These are phyloP conservation scores for Lactifluus subvellereus DNA, from an alignment of 768 basidiomycete species.

Conservation along the genomic window DNA sequence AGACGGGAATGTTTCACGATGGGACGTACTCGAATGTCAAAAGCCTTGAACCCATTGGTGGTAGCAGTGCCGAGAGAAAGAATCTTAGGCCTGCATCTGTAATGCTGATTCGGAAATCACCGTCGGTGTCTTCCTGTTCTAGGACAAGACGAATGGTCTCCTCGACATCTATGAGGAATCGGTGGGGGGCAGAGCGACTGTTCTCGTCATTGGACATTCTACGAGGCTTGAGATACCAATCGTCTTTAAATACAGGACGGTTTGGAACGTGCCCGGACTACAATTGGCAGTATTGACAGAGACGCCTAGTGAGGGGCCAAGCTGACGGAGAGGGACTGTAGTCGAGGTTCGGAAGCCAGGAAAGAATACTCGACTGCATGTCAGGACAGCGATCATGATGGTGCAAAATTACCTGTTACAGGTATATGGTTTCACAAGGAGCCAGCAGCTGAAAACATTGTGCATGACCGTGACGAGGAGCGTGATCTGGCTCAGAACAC, in stretches of 20 bases:
- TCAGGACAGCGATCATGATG: too few relatives aligned
- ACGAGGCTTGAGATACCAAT: slow-evolving; percentile 64
- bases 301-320: too few relatives aligned
- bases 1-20: neutral
- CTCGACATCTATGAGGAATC: slow-evolving; percentile 94
- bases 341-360: too few relatives aligned
- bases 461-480: too few relatives aligned
- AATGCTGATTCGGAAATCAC: slow-evolving; percentile 90
- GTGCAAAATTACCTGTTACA: too few relatives aligned
- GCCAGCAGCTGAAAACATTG: too few relatives aligned
- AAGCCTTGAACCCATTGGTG: slow-evolving; percentile 96
- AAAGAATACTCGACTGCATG: too few relatives aligned
- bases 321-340: too few relatives aligned
- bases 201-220: slow-evolving; percentile 94
- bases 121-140: slow-evolving; percentile 97
- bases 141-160: slow-evolving; percentile 95
- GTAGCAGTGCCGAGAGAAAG: slow-evolving; percentile 91
- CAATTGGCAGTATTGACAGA: neutral
- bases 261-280: slow-evolving; percentile 40
- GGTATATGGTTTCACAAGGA: too few relatives aligned
- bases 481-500: too few relatives aligned
- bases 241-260: slow-evolving; percentile 71
- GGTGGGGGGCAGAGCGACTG: slow-evolving; percentile 61
- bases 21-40: slow-evolving; percentile 78
- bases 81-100: slow-evolving; percentile 71